Evolutionary conservation across 2,329 filamentous ascomycete genomes (phyloP).

Genomic region (Helotiales sp.): DNA sequence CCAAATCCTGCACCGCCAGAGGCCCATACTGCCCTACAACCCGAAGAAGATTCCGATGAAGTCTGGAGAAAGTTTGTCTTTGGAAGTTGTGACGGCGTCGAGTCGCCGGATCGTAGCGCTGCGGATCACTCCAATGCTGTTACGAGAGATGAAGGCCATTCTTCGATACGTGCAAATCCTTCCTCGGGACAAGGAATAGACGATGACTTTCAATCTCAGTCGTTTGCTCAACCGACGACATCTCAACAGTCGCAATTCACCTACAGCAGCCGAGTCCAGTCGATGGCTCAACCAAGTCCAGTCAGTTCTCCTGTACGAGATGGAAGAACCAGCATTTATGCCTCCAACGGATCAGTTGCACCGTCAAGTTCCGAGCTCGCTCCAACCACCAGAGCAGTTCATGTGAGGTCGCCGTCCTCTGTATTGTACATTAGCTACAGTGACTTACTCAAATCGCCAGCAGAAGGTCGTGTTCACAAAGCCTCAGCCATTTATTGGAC

Average conservation of each 20-base stretch:
- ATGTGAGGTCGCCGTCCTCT: conserved; percentile 4
- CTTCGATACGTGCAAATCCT: conserved; percentile 9
- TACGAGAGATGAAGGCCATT: neutral
- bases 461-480: conserved; percentile 30
- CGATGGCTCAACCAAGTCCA: neutral
- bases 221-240: neutral
- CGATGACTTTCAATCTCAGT: neutral
- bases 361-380: neutral
- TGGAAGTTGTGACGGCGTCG: conserved; percentile 29
- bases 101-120: neutral
- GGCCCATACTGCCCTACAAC: neutral
- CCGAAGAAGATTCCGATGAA: conserved; percentile 27
- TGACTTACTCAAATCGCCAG: neutral
- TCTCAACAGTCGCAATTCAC: neutral
- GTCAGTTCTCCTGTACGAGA: neutral
- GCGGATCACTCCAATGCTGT: neutral
- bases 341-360: neutral
- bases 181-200: neutral
- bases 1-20: neutral
- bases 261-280: neutral
- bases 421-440: neutral
- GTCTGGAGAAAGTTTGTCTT: conserved; percentile 41
- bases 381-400: neutral
- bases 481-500: conserved; percentile 23
- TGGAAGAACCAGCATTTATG: neutral